Evolutionary conservation across 805 yeast genomes (phyloP), one percentile per base, ranked within the genome.

Genomic region (Candida dajiaensis): DNA sequence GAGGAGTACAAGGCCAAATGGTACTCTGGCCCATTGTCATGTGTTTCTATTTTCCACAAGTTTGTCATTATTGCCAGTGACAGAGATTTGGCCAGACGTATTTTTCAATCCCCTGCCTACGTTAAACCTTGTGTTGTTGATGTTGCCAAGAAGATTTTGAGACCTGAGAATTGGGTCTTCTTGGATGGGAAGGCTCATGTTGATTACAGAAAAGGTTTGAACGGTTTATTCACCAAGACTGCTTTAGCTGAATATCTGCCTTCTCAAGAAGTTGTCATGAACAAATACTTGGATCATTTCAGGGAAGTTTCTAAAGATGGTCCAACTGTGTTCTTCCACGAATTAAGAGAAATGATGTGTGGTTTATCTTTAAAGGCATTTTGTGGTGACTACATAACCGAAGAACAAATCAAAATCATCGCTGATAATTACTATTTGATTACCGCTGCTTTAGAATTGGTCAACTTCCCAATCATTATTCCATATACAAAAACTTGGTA

Each of bases 401-500:
- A 90, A 53, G 95, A 82, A 57, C 96, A 94, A 70, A 83, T 94
- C 60, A 79, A 85, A 67, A 74, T 75, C 46, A 81, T 94, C 60
- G 94, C 97, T 43, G 98, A 92, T 67, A 89, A 90, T 68, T 94
- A 90, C 69, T 94, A 81, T 69, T 72, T 79, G 53, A 86, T 94
- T 55, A 94, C 99, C 13, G 96, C 96, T 50, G 99, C 99, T 23
- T 77, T 94, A 62, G 99, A 94, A 71, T 78, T 94, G 55, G 99
- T 94, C 51, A 94, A 94, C 74, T 94, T 94, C 81, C 99, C 99
- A 52, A 87, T 94, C 59, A 92, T 94, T 53, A 67, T 94, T 42
- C 99, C 99, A 26, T 94, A 77, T 75, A 89, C 99, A 51, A 94
- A 92, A 72, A 85, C 99, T 31, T 94, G 99, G 99, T 88, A 90